Evolutionary conservation across 768 basidiomycete genomes (phyloP), one percentile per base, ranked within the genome.

Genomic region (Cyclocybe cylindracea): DNA sequence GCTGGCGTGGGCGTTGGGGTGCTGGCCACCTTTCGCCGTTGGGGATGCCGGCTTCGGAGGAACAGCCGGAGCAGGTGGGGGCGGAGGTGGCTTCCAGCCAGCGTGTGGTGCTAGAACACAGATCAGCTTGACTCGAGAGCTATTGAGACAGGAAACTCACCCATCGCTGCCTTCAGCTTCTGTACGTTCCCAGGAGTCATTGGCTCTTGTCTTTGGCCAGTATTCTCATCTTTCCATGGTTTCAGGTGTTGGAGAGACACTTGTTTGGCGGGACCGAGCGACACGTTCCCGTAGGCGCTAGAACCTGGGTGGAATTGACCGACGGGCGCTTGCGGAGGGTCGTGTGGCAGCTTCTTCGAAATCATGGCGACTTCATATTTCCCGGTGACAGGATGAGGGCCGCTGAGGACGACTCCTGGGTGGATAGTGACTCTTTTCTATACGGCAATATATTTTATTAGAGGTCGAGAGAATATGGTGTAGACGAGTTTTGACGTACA

Each of bases 251-350:
- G 18, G 5, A 41, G 46, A 1, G 47, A 35, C 10, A 58, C 49
- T 19, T 49, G 31, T 32, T 56, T 52, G 2, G 57, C 38, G 10
- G 47, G 46, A 32, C 49, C 51, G 19, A 63, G 42, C 5, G 46
- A 50, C n/a, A 63, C 51, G 18, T 61, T 59, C 6, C 61, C 61
- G 14, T 61, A 57, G 5, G 59, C 24, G 10, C 37, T 53, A 5
- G 58, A 33, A 2, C 24, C 35, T 2, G 57, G 49, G n/a, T 63
- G 55, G 41, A 55, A 56, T 7, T 44, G 13, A 18, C 40, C 32
- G 36, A 62, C 53, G 24, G 54, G 46, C 37, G 48, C 50, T 51
- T 61, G 63, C n/a, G 63, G 63, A 31, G 63, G 63, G 46, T 60
- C 42, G 19, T 58, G 37, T 2, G 61, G 63, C 3, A 61, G 49